Evolutionary conservation across 176 grass and related monocot species (phyloP), one percentile per base, ranked within the genome.

Genomic region (Rhynchospora breviuscula): DNA sequence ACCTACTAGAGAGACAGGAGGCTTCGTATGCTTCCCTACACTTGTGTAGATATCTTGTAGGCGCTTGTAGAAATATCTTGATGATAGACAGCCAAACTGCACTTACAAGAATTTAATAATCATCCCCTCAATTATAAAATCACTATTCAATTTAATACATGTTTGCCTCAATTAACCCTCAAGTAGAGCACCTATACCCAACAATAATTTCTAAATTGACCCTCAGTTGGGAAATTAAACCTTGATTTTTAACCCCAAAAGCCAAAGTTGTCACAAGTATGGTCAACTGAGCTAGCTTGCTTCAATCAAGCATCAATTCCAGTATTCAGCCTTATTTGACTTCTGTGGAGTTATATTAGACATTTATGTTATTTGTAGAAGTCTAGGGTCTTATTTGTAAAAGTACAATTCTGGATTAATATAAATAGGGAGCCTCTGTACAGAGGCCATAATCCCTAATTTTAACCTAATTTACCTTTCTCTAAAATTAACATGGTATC

Each of bases 1-100:
- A n/a, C 85, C 88, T 60, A 63, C n/a, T 43, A 90, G 85, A 72
- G 96, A 99, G 88, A 99, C 89, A 29, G 89, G 93, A 89, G 96
- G 93, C n/a, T 90, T 86, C 62, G 96, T 95, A 86, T 99, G 87
- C 23, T 84, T 93, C 83, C 49, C 86, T 19, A 69, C 58, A 56
- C 79, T 93, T 59, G 19, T 87, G 83, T 99, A 93, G 51, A 91
- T 63, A 88, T 84, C 85, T 56, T 99, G 82, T 72, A 99, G 80
- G 83, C 91, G 87, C 19, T 93, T 90, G 85, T 93, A 99, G 77
- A 99, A 99, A 52, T 99, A 93, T 81, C 96, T 91, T 12, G 93
- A 90, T 11, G 96, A 99, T 44, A 95, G 80, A 87, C 93, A 99
- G 51, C 96, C 93, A 43, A 95, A 95, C 96, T 99, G 86, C 59